Evolutionary conservation across 257 asterid species (phyloP).

Genomic region (Primulina huaijiensis): DNA sequence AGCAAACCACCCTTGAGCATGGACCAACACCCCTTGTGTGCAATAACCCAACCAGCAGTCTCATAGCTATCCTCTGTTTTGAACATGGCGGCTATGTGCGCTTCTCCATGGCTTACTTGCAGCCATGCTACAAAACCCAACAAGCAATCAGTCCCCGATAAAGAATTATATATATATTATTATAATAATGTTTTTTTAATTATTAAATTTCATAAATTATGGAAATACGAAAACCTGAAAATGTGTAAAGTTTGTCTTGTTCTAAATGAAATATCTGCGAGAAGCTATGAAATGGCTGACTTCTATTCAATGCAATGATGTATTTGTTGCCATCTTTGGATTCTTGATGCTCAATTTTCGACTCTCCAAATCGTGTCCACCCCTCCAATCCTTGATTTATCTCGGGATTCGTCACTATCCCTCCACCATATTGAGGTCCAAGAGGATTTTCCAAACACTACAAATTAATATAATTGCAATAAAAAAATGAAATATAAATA

Average conservation of each 20-base stretch:
- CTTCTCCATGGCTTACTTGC: conserved; percentile 49
- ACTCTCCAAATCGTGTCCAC: conserved; percentile 45
- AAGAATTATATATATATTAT: neutral
- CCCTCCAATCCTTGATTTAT: conserved; percentile 48
- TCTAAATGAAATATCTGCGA: conserved; percentile 41
- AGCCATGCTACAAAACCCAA: conserved; percentile 49
- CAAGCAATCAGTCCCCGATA: no score
- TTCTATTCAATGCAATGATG: conserved; percentile 42
- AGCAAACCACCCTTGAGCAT: conserved; percentile 62
- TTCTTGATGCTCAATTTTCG: conserved; percentile 26
- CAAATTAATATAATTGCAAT: no score
- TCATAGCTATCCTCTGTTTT: conserved; percentile 28
- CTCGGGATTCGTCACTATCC: conserved; percentile 57
- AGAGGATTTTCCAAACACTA: conserved; percentile 55
- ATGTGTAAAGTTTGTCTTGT: conserved; percentile 41
- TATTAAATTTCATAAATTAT: no score
- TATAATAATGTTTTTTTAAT: no score
- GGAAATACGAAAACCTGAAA: conserved; percentile 45
- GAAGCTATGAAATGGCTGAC: conserved; percentile 30
- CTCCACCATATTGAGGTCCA: conserved; percentile 58
- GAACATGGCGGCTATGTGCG: conserved; percentile 40
- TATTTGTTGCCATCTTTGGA: conserved; percentile 45
- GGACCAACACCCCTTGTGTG: conserved; percentile 59
- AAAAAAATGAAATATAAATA: no score
- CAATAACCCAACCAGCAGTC: conserved; percentile 46